These are phyloP conservation scores for Cucurbita ficifolia DNA, from an alignment of 306 rosid genomes.

Conservation along the genomic window DNA sequence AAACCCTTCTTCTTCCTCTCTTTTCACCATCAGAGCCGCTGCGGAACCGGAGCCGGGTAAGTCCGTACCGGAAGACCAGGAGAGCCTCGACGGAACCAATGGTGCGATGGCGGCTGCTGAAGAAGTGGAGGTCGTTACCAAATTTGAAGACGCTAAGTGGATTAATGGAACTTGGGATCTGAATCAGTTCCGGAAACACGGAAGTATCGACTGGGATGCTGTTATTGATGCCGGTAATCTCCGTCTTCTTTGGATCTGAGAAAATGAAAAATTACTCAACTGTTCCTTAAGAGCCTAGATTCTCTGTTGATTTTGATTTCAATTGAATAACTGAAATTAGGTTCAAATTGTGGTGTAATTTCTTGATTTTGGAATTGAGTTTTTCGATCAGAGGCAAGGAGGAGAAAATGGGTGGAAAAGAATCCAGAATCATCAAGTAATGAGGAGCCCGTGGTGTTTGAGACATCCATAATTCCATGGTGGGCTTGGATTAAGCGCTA, in stretches of 20 bases:
- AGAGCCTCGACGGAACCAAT: constrained; percentile 27
- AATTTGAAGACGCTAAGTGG: constrained; percentile 63
- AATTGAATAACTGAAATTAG: background rate
- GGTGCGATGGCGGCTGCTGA: constrained; percentile 29
- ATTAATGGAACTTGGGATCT: constrained; percentile 86
- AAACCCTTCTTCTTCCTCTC: constrained; percentile 5
- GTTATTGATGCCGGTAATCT: constrained; percentile 86
- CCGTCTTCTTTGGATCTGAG: background rate
- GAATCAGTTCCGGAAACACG: constrained; percentile 72
- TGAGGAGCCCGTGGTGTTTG: constrained; percentile 62
- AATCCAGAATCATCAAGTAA: constrained; percentile 79
- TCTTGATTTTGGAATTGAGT: background rate
- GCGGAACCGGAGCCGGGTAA: constrained; percentile 6
- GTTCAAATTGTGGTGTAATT: background rate
- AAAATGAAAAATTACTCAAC: background rate
- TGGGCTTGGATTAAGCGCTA: constrained; percentile 97
- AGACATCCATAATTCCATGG: constrained; percentile 92
- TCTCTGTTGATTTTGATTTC: background rate
- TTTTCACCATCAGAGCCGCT: constrained; percentile 25
- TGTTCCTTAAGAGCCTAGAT: background rate
- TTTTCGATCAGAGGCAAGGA: constrained; percentile 69
- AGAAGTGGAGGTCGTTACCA: constrained; percentile 20
- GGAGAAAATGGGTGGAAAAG: constrained; percentile 83
- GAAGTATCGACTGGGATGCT: constrained; percentile 82
- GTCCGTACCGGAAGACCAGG: constrained; percentile 11